Evolutionary conservation across 169 alveolate species (phyloP).

Genomic region (Plasmodium coatneyi): DNA sequence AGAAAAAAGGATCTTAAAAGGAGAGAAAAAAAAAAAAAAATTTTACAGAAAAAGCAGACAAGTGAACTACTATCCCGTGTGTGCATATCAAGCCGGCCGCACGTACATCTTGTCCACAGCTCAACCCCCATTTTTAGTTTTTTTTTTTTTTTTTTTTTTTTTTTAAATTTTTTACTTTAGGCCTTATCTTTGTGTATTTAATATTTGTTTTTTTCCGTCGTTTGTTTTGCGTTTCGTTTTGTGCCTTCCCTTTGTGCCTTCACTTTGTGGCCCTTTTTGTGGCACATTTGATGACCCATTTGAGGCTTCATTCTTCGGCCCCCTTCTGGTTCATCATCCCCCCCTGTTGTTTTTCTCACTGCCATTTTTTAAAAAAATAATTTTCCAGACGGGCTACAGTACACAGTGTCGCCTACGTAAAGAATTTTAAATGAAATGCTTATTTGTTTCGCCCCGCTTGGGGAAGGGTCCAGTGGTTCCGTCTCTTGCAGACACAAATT

Average conservation of each 20-base stretch:
- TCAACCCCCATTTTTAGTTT: slow-evolving; percentile 30
- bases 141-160: slow-evolving; percentile 34
- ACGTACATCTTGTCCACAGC: neutral
- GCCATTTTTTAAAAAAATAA: neutral
- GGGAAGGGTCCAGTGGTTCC: neutral
- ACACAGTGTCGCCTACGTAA: neutral
- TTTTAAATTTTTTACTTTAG: slow-evolving; percentile 21
- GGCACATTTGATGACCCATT: neutral
- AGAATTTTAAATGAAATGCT: neutral
- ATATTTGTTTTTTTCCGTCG: neutral
- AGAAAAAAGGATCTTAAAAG: neutral
- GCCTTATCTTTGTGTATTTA: slow-evolving; percentile 6
- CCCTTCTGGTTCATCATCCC: neutral
- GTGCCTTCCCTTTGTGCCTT: too few species aligned
- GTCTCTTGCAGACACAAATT: neutral
- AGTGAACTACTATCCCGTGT: neutral
- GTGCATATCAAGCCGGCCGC: neutral
- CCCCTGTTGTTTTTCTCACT: neutral
- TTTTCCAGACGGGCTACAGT: neutral
- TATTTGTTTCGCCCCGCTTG: neutral
- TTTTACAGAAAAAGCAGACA: neutral
- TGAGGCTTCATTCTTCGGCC: neutral
- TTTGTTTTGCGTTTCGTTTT: neutral
- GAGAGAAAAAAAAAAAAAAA: slow-evolving; percentile 61
- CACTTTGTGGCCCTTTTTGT: neutral